These are phyloP conservation scores for Mortierella sp. DNA, from an alignment of 371 early-diverging fungal species.

Conservation along the genomic window DNA sequence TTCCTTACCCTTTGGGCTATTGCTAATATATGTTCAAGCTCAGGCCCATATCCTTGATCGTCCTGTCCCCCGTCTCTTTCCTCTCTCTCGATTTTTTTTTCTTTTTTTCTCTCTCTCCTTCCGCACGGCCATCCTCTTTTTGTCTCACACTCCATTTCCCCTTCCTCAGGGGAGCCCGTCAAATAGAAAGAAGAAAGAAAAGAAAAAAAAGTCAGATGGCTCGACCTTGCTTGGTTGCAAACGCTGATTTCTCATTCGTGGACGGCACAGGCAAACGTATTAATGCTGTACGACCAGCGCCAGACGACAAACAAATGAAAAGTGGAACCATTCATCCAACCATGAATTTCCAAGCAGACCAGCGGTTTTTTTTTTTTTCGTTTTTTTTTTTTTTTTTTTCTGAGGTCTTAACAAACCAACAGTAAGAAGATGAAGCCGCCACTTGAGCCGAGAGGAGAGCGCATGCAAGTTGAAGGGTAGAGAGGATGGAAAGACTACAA, in stretches of 20 bases:
- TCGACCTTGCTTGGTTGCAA: too few relatives aligned
- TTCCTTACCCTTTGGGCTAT: neutral
- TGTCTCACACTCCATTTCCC: too few relatives aligned
- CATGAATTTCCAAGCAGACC: neutral
- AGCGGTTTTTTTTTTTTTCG: neutral
- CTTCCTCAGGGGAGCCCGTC: neutral
- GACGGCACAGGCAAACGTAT: too few relatives aligned
- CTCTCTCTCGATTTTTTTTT: too few relatives aligned
- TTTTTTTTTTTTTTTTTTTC: neutral
- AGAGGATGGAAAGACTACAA: neutral
- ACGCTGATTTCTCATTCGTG: too few relatives aligned
- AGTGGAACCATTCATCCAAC: neutral
- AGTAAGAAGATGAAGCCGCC: too few relatives aligned
- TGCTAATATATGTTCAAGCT: slow-evolving; percentile 5
- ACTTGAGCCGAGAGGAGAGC: neutral
- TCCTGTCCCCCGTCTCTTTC: too few relatives aligned
- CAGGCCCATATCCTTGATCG: too few relatives aligned
- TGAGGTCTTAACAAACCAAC: too few relatives aligned
- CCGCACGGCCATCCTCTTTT: too few relatives aligned
- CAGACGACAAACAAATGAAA: neutral
- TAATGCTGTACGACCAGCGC: too few relatives aligned
- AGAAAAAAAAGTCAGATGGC: neutral
- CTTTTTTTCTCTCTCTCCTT: too few relatives aligned
- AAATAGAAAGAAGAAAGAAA: slow-evolving; percentile 5
- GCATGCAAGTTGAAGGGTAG: neutral